Conservation (phyloP, 352 stramenopile genomes). For the Globisporangium uncinulatum region DNA sequence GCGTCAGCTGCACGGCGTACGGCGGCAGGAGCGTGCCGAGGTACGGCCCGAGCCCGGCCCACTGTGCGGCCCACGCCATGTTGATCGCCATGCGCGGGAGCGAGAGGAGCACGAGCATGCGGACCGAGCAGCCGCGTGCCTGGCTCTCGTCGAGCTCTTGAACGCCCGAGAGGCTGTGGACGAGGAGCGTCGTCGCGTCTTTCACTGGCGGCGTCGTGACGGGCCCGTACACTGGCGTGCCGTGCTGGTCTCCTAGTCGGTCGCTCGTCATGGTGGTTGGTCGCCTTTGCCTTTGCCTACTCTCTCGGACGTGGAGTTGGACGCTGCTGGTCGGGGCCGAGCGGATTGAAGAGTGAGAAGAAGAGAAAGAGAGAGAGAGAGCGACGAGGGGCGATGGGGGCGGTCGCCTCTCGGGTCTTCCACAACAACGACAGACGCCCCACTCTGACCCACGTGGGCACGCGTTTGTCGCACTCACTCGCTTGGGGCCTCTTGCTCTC, state of each 20-base stretch:
- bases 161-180: constrained; percentile 14
- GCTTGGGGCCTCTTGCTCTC: no score
- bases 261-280: constrained; percentile 11
- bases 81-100: constrained; percentile 68
- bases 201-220: constrained; percentile 22
- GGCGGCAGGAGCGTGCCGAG: constrained; percentile 56
- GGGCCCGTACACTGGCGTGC: constrained; percentile 36
- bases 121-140: constrained; percentile 23
- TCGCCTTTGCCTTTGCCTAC: neutral
- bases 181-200: constrained; percentile 14
- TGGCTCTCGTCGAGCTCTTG: constrained; percentile 4
- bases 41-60: constrained; percentile 62
- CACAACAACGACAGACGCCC: no score
- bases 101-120: constrained; percentile 61
- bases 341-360: neutral
- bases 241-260: constrained; percentile 17
- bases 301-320: neutral
- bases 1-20: constrained; percentile 51
- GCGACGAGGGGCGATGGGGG: no score
- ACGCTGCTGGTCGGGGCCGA: neutral
- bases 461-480: no score
- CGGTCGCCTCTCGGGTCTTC: no score
- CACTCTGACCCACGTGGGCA: no score
- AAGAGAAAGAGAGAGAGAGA: no score
- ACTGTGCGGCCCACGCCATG: constrained; percentile 75